These are phyloP conservation scores for Nemania sp. DNA, from an alignment of 2,329 filamentous ascomycete species.

Conservation along the genomic window DNA sequence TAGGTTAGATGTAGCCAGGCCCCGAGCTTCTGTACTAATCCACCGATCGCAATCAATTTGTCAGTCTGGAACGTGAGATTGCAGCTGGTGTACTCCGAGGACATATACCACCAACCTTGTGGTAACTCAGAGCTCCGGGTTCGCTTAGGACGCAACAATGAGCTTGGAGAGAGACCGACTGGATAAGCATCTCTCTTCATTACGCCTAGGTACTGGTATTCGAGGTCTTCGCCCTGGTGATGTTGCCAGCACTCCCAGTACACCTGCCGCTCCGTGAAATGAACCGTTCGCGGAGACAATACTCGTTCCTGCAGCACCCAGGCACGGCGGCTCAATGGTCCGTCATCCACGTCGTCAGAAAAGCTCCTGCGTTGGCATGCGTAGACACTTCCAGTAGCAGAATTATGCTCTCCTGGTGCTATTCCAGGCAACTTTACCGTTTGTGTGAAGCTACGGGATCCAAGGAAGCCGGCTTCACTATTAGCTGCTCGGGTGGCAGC, in stretches of 20 bases:
- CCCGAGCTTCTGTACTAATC: conserved; percentile 11
- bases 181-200: conserved; percentile 20
- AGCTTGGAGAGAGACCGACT: conserved; percentile 6
- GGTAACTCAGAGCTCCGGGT: not conserved
- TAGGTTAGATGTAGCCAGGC: conserved; percentile 6
- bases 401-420: not conserved
- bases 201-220: conserved; percentile 15
- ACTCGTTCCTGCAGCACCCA: conserved; percentile 25
- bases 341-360: conserved; percentile 9
- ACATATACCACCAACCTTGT: conserved; percentile 12
- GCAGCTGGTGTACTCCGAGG: conserved; percentile 24
- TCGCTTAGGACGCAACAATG: not conserved
- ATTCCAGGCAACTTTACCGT: not conserved
- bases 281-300: conserved; percentile 21
- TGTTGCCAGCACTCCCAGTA: conserved; percentile 25
- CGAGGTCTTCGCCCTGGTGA: conserved; percentile 24
- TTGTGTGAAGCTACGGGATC: conserved; percentile 5
- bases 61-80: conserved; percentile 22
- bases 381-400: not conserved
- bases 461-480: conserved; percentile 14
- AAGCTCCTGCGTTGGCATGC: conserved; percentile 20
- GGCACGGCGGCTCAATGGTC: conserved; percentile 19
- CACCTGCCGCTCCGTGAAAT: conserved; percentile 22
- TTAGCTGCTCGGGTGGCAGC: conserved; percentile 11
- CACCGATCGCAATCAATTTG: conserved; percentile 26